phyloP scores from a whole-genome alignment of 345 rosid species.

The Corchorus capsularis region DNA sequence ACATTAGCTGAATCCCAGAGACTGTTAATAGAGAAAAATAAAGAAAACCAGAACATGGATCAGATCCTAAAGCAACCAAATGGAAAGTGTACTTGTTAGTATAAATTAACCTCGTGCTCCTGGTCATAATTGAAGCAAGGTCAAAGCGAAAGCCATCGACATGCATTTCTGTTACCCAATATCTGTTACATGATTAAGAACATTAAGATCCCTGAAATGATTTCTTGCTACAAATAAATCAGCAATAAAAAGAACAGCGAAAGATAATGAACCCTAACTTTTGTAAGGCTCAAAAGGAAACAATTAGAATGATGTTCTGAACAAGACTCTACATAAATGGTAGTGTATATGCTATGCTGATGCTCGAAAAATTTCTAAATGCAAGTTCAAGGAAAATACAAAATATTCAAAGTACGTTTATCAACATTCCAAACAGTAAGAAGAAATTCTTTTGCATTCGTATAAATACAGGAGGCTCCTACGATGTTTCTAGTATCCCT shows the following conservation, averaged over 20 bases:
- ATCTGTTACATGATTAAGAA: constrained; percentile 52
- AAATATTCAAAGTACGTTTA: not conserved
- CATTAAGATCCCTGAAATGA: not conserved
- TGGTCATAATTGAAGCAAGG: constrained; percentile 95
- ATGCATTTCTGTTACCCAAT: constrained; percentile 98
- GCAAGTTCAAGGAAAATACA: not conserved
- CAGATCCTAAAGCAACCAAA: constrained; percentile 18
- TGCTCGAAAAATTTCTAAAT: not conserved
- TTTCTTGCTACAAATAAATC: not conserved
- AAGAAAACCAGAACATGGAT: constrained; percentile 18
- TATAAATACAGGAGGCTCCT: too few relatives aligned
- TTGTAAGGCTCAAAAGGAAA: not conserved
- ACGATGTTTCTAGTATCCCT: not conserved
- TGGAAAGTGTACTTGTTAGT: constrained; percentile 13
- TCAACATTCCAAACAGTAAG: not conserved
- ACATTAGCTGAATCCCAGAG: constrained; percentile 93
- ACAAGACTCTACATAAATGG: not conserved
- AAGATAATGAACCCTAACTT: constrained; percentile 1
- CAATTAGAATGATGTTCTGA: not conserved
- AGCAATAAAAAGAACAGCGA: not conserved
- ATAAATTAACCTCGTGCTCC: constrained; percentile 74
- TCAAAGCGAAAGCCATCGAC: constrained; percentile 99
- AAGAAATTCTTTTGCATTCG: not conserved
- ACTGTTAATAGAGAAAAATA: constrained; percentile 36
- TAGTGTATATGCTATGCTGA: not conserved